phyloP scores from a whole-genome alignment of 768 basidiomycete species.

The Tricholoma saponaceum region DNA sequence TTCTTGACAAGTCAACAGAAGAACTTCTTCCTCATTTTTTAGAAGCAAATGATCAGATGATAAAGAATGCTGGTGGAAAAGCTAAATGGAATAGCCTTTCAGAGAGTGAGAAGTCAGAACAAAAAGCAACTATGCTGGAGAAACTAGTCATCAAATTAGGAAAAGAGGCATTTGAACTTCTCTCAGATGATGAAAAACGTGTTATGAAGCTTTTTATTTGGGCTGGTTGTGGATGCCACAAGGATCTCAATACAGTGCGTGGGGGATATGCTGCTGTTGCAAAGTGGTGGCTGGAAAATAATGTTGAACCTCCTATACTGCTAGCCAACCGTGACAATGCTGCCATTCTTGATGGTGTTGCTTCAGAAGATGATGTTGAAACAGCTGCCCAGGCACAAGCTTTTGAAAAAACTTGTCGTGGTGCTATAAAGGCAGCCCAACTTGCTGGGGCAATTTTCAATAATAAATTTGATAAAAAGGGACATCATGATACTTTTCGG shows the following conservation, averaged over 20 bases:
- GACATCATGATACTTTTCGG: too few relatives aligned
- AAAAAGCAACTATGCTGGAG: conserved; percentile 10
- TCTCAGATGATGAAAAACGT: conserved; percentile 13
- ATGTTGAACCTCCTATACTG: conserved; percentile 17
- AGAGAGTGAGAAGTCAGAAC: conserved; percentile 6
- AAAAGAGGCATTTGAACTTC: conserved; percentile 1
- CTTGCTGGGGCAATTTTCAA: too few relatives aligned
- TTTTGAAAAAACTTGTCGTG: too few relatives aligned
- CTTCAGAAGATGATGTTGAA: background rate
- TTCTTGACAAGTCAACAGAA: background rate
- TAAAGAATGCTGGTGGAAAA: conserved; percentile 11
- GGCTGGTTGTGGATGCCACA: conserved; percentile 29
- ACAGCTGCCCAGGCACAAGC: too few relatives aligned
- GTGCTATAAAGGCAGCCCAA: too few relatives aligned
- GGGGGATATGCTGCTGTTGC: conserved; percentile 20
- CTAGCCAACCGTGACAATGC: conserved; percentile 26
- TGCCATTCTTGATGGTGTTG: conserved; percentile 2
- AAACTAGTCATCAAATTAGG: background rate
- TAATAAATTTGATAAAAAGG: too few relatives aligned
- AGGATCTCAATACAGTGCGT: conserved; percentile 27
- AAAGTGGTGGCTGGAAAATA: conserved; percentile 14
- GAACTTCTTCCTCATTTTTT: conserved; percentile 5
- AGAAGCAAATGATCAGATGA: conserved; percentile 9
- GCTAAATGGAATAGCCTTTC: conserved; percentile 12
- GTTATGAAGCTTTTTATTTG: conserved; percentile 23